Evolutionary conservation across 805 yeast genomes (phyloP).

Genomic region (Jamesozyma spencerorum): DNA sequence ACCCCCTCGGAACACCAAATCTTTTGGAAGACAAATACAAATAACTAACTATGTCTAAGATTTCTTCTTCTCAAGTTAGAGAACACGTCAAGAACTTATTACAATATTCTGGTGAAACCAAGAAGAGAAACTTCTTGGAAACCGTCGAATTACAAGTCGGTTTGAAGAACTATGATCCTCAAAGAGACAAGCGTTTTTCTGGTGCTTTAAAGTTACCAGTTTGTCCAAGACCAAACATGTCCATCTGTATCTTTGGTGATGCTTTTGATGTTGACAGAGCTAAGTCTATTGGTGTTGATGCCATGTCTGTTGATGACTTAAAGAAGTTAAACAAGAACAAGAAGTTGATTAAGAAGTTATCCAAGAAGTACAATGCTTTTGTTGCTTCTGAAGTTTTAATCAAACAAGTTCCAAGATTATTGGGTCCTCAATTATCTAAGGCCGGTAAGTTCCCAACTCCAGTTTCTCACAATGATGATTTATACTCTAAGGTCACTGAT

Average conservation of each 20-base stretch:
- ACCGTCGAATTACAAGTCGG: conserved; percentile 99
- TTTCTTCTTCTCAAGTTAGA: conserved; percentile 89
- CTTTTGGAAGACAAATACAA: conserved; percentile 62
- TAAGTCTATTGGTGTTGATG: conserved; percentile 97
- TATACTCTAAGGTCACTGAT: conserved; percentile 90
- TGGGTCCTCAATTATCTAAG: conserved; percentile 99
- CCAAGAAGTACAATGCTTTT: conserved; percentile 99
- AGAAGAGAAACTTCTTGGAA: conserved; percentile 99
- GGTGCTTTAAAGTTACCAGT: conserved; percentile 97
- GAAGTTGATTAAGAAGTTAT: conserved; percentile 98
- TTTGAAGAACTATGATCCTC: conserved; percentile 99
- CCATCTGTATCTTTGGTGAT: conserved; percentile 99
- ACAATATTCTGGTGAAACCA: conserved; percentile 83
- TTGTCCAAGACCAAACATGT: conserved; percentile 99
- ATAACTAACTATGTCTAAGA: conserved; percentile 61
- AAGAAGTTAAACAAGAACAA: conserved; percentile 99
- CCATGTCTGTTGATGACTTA: conserved; percentile 99
- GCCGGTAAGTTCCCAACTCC: conserved; percentile 99
- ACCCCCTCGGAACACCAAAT: conserved; percentile 46
- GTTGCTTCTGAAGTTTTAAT: conserved; percentile 98
- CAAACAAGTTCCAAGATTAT: conserved; percentile 99
- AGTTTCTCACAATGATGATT: conserved; percentile 98
- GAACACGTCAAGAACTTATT: conserved; percentile 90
- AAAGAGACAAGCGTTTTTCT: conserved; percentile 99
- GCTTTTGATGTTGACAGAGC: conserved; percentile 99